Percentiles rank a stretch among this genome's conserved stretches.
Conservation (phyloP, 352 stramenopile species). For the Phytopythium boreale region DNA sequence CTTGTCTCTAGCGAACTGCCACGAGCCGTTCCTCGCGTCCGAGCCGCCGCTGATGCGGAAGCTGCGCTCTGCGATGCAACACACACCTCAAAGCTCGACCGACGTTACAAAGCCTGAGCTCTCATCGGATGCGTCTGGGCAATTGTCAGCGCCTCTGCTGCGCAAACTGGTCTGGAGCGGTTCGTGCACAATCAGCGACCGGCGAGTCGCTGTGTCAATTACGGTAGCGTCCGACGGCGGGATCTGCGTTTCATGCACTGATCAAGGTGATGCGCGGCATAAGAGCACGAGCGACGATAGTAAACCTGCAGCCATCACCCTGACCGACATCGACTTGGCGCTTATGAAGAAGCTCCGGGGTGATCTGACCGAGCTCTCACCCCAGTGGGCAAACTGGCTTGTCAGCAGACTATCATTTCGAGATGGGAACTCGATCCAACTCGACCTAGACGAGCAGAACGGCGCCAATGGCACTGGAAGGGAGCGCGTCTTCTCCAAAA, state of each 20-base stretch:
- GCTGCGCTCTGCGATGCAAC: not conserved
- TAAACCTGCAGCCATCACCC: not conserved
- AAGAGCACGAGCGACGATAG: too few relatives aligned
- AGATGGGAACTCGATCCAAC: constrained; percentile 14
- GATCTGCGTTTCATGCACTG: not conserved
- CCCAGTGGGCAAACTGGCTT: constrained; percentile 38
- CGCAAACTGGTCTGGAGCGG: not conserved
- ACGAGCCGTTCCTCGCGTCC: constrained; percentile 24
- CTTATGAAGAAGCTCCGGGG: constrained; percentile 21
- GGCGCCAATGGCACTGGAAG: constrained; percentile 6
- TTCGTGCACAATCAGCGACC: not conserved
- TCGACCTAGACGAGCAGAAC: constrained; percentile 20
- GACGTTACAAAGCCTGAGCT: too few relatives aligned
- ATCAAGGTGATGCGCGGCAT: not conserved
- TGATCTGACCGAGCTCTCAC: constrained; percentile 30
- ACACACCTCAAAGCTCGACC: not conserved
- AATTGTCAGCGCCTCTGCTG: not conserved
- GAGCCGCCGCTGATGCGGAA: constrained; percentile 4
- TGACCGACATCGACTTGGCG: constrained; percentile 20
- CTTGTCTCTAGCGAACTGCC: constrained; percentile 8
- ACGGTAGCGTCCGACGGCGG: not conserved
- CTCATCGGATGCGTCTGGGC: too few relatives aligned
- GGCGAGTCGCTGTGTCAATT: not conserved
- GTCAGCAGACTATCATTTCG: constrained; percentile 25
- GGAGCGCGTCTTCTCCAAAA: constrained; percentile 17